Conservation (phyloP, 1,139 yeast genomes). For the Magnusiomyces fungicola region DNA sequence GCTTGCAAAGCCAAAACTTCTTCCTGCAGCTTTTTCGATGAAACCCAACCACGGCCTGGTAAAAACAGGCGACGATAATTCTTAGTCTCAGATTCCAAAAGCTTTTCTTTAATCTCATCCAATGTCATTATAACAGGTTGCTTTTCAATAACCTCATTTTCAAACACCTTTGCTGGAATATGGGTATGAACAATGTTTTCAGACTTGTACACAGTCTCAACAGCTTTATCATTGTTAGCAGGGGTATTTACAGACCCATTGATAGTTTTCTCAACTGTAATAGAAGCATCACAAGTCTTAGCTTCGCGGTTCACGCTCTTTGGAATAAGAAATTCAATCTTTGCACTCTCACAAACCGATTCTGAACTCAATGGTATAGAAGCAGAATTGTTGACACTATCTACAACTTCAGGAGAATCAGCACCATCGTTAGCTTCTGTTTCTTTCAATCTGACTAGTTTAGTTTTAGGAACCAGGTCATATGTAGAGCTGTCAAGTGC, state of each 20-base stretch:
- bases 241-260: background rate
- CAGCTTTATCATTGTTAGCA: background rate
- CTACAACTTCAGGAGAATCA: constrained; percentile 10
- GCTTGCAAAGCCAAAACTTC: constrained; percentile 20
- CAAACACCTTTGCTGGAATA: background rate
- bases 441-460: background rate
- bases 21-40: constrained; percentile 33
- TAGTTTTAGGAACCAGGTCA: background rate
- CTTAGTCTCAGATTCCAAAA: constrained; percentile 27
- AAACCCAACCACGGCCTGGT: constrained; percentile 51
- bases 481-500: constrained; percentile 5
- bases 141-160: constrained; percentile 5
- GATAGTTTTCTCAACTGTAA: background rate
- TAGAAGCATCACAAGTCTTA: background rate
- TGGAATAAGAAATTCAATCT: constrained; percentile 14
- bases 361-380: constrained; percentile 1
- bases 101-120: constrained; percentile 16
- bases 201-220: constrained; percentile 1
- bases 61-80: constrained; percentile 42
- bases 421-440: background rate
- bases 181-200: background rate
- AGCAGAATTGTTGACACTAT: background rate
- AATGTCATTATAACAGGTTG: constrained; percentile 14
- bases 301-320: background rate
- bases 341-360: constrained; percentile 11